These are phyloP conservation scores for Cardamine chenopodiifolia DNA, from an alignment of 345 rosid genomes.

Conservation along the genomic window DNA sequence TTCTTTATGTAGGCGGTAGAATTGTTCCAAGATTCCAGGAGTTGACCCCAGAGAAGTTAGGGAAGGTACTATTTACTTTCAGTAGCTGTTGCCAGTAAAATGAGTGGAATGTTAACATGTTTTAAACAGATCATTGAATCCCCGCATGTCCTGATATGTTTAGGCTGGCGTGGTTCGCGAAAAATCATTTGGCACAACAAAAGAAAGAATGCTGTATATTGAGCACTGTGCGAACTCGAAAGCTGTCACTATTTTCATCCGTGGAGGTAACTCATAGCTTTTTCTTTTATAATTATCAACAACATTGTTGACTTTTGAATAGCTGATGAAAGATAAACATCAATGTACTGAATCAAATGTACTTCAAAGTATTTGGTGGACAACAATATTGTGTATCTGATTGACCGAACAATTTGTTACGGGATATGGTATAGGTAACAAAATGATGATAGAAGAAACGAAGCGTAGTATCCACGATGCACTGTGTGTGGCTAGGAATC, in stretches of 20 bases:
- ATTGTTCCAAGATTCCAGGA: constrained; percentile 99
- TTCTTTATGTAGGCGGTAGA: constrained; percentile 68
- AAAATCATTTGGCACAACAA: constrained; percentile 64
- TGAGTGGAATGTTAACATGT: neutral
- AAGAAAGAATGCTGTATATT: constrained; percentile 61
- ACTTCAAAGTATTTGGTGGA: neutral
- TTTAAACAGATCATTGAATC: neutral
- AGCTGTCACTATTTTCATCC: constrained; percentile 79
- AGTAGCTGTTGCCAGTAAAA: constrained; percentile 1
- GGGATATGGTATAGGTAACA: constrained; percentile 66
- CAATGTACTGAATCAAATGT: neutral
- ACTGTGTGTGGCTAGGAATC: constrained; percentile 90
- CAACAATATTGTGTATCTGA: neutral
- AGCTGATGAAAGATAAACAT: neutral
- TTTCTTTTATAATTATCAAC: neutral
- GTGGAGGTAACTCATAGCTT: constrained; percentile 69
- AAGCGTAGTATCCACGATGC: constrained; percentile 98
- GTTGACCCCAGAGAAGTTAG: constrained; percentile 89
- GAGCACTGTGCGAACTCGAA: constrained; percentile 69
- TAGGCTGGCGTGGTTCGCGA: constrained; percentile 78
- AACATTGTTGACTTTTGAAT: neutral
- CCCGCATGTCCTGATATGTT: constrained; percentile 1
- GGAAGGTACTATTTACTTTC: constrained; percentile 59
- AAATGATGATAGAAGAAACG: constrained; percentile 98
- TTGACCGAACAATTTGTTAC: neutral